These are phyloP conservation scores for Ustilago trichophora DNA, from an alignment of 1,284 basidiomycete species.

Conservation along the genomic window DNA sequence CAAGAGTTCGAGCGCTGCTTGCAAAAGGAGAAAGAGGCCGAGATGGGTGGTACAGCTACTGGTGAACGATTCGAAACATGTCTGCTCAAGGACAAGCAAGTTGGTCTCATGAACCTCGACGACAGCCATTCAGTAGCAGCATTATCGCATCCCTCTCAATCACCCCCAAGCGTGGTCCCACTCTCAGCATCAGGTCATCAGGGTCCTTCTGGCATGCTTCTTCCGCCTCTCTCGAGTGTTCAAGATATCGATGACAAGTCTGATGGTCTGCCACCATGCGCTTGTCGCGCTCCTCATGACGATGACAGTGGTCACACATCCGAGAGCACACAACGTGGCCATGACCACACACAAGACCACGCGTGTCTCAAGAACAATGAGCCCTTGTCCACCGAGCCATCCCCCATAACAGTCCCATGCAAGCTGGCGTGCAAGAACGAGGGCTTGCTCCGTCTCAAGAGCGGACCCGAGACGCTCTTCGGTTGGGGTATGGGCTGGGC, in stretches of 20 bases:
- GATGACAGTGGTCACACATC: slow-evolving; percentile 9
- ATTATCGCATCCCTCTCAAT: neutral
- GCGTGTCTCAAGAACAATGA: slow-evolving; percentile 29
- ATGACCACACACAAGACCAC: slow-evolving; percentile 8
- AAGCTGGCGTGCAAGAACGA: slow-evolving; percentile 35
- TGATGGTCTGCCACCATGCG: slow-evolving; percentile 22
- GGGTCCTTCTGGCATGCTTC: slow-evolving; percentile 17
- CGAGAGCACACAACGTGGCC: neutral
- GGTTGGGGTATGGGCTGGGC: slow-evolving; percentile 66
- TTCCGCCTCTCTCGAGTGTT: slow-evolving; percentile 17
- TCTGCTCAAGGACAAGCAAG: slow-evolving; percentile 20
- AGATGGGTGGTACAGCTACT: slow-evolving; percentile 11
- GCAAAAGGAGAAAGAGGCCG: slow-evolving; percentile 22
- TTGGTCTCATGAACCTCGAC: slow-evolving; percentile 20
- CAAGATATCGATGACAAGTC: slow-evolving; percentile 6
- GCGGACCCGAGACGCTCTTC: slow-evolving; percentile 57
- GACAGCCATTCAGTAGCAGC: neutral
- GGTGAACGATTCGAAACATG: slow-evolving; percentile 38
- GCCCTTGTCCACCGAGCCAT: slow-evolving; percentile 27
- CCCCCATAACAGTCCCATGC: slow-evolving; percentile 33
- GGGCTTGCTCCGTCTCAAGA: slow-evolving; percentile 50
- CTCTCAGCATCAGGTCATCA: slow-evolving; percentile 1
- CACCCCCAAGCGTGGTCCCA: slow-evolving; percentile 7
- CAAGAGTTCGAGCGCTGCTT: slow-evolving; percentile 36
- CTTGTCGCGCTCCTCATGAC: slow-evolving; percentile 18